phyloP scores from a whole-genome alignment of 306 rosid species.

The Carpinus viminea region DNA sequence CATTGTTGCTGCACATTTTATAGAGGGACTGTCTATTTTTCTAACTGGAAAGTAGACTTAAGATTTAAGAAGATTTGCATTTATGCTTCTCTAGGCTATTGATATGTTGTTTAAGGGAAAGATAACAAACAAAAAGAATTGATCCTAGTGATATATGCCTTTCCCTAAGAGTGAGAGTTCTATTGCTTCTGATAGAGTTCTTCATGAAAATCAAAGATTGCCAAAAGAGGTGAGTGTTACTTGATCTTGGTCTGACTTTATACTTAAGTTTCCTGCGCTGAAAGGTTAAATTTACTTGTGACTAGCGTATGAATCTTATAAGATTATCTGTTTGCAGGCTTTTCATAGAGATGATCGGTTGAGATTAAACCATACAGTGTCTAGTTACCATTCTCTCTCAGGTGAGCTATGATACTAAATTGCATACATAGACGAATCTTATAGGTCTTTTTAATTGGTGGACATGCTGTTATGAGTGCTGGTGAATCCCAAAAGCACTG shows the following conservation, averaged over 20 bases:
- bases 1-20: background rate
- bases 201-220: conserved; percentile 71
- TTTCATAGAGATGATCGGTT: too few relatives aligned
- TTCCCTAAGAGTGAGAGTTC: conserved; percentile 74
- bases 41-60: background rate
- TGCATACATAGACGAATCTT: conserved; percentile 20
- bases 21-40: background rate
- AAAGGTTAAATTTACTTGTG: conserved; percentile 18
- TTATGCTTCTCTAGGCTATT: too few relatives aligned
- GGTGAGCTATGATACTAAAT: conserved; percentile 19
- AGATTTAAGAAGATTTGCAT: background rate
- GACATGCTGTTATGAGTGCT: background rate
- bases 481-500: background rate
- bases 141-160: too few relatives aligned
- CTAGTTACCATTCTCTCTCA: too few relatives aligned
- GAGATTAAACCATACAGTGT: too few relatives aligned
- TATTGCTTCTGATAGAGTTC: conserved; percentile 66
- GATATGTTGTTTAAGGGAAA: too few relatives aligned
- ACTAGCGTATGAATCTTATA: conserved; percentile 16
- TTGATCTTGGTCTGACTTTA: conserved; percentile 27
- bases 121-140: too few relatives aligned
- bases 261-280: conserved; percentile 22
- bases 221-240: conserved; percentile 68
- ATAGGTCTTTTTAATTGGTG: background rate
- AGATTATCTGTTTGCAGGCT: too few relatives aligned